A percentile compares a stretch with the other conserved stretches of the same genome.
phyloP scores from a whole-genome alignment of 2,329 filamentous ascomycete species.

The Alternaria gaisen region DNA sequence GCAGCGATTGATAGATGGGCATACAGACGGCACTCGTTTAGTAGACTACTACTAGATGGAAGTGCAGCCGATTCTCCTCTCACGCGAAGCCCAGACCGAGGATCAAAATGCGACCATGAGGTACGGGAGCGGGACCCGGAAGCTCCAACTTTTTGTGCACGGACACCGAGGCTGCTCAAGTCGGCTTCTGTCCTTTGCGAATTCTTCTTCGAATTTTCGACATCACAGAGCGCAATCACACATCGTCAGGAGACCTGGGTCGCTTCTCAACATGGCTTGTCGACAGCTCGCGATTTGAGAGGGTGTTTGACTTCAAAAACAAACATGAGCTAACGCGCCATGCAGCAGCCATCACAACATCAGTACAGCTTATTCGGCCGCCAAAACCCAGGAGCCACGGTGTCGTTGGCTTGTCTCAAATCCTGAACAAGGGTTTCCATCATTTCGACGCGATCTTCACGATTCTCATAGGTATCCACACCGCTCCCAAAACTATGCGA shows the following conservation, averaged over 20 bases:
- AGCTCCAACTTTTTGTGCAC: constrained; percentile 20
- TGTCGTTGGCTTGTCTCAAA: constrained; percentile 10
- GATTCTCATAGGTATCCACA: not conserved
- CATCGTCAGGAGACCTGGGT: not conserved
- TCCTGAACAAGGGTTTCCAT: constrained; percentile 10
- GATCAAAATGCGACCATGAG: constrained; percentile 25
- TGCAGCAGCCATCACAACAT: constrained; percentile 16
- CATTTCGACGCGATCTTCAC: not conserved
- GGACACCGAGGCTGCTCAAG: constrained; percentile 12
- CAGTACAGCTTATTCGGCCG: constrained; percentile 57
- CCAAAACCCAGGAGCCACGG: constrained; percentile 53
- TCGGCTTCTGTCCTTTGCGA: not conserved
- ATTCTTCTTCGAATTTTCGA: not conserved
- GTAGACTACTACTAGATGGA: constrained; percentile 28
- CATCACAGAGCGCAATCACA: not conserved
- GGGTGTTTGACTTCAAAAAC: not conserved
- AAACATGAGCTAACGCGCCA: constrained; percentile 1
- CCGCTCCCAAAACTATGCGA: not conserved
- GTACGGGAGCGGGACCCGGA: constrained; percentile 11
- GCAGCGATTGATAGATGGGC: constrained; percentile 28
- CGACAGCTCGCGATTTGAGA: not conserved
- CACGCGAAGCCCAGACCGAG: constrained; percentile 37
- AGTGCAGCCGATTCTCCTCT: constrained; percentile 19
- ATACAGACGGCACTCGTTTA: constrained; percentile 34
- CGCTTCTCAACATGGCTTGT: not conserved